Base-by-base conservation (phyloP, 179 eudicot species). In the Nepenthes alata region DNA sequence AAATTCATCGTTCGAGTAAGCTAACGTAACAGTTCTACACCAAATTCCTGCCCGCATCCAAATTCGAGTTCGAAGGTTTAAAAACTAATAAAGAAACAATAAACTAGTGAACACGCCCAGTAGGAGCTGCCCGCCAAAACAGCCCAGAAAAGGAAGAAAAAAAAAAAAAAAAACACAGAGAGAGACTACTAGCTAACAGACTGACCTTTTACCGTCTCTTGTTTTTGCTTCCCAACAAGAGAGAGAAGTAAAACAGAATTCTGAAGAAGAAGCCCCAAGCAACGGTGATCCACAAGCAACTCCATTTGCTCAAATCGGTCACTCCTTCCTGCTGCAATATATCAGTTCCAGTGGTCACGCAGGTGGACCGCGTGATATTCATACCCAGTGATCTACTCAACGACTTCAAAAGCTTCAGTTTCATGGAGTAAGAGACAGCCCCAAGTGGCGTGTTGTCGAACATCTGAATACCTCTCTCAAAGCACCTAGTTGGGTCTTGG, bases 261-360 rank as follows among this genome's bases (percentile, higher is more conserved):
- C 89, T 81, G 70, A 83, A 83, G 74, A 83, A 79, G 62, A 83
- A 81, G 0, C 89, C 89, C 89, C 86, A 84, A 70, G 84, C 89
- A 37, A 84, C 67, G 4, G 86, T 81, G 1, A 84, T 62, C 82
- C 78, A 79, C 55, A 84, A 69, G 60, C 86, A 84, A n/a, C 61
- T 71, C 86, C 85, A 81, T 59, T 75, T 81, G 52, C 63, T 73
- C 53, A 84, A 56, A 53, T 81, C 82, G 11, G 80, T 81, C 0
- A 84, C 67, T 66, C 89, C 89, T 60, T 79, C 81, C 36, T 84
- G 80, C 58, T 68, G 75, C 25, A 84, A 60, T 66, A 84, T 70
- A 60, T 79, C 86, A 0, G 62, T 62, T 2, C 89, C 89, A 2
- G 82, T 81, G 1, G 84, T 81, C 53, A 84, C 70, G 57, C 89